Evolutionary conservation across 169 alveolate genomes (phyloP).

Genomic region (Eimeria zaria): DNA sequence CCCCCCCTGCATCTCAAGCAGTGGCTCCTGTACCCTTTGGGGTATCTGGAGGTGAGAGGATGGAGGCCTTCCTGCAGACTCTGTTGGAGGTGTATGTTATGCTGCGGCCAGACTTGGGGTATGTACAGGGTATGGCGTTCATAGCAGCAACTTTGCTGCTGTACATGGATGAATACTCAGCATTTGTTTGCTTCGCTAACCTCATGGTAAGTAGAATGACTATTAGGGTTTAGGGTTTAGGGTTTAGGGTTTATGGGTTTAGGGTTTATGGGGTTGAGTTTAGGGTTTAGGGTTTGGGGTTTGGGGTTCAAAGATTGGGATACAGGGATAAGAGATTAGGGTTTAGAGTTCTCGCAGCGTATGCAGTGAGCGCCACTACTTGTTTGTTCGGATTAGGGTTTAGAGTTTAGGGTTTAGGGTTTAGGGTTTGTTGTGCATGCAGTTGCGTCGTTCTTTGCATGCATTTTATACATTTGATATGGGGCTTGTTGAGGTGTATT

Average conservation of each 20-base stretch:
- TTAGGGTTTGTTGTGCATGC: conserved; percentile 9
- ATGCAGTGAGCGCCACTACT: too few relatives aligned
- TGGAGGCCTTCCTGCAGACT: conserved; percentile 88
- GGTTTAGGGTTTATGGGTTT: background rate
- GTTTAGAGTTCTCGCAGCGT: too few relatives aligned
- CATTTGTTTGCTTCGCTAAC: conserved; percentile 91
- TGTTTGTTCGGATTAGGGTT: background rate
- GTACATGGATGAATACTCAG: conserved; percentile 91
- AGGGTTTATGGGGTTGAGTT: background rate
- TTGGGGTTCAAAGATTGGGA: too few relatives aligned
- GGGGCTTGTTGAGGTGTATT: conserved; percentile 69
- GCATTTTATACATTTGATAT: conserved; percentile 84
- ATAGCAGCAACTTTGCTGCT: conserved; percentile 91
- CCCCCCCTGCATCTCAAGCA: conserved; percentile 56
- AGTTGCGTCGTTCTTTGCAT: conserved; percentile 76
- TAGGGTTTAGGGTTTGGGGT: background rate
- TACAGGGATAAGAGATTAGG: too few relatives aligned
- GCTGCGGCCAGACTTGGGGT: conserved; percentile 93
- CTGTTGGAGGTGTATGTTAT: conserved; percentile 91
- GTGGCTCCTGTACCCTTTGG: conserved; percentile 80
- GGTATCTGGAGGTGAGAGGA: conserved; percentile 63
- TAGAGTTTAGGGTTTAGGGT: too few relatives aligned
- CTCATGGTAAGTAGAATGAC: conserved; percentile 86
- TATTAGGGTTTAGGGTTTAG: background rate
- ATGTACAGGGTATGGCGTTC: conserved; percentile 93